Conservation (phyloP, 805 yeast genomes). For the Sungouiozyma intestinalis region DNA sequence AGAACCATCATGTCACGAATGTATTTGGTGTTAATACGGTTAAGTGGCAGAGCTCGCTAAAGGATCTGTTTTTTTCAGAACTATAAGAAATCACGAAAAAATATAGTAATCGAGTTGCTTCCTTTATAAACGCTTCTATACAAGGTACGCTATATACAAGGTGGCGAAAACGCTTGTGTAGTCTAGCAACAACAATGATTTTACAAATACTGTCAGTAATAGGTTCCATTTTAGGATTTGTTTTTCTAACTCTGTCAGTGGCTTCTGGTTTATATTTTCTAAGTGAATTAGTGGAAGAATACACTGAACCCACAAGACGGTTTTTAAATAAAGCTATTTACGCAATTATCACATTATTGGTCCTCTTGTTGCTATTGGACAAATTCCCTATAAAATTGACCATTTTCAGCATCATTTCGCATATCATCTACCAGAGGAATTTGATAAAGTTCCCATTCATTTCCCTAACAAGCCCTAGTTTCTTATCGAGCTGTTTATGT, state of each 20-base stretch:
- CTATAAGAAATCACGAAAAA: too few relatives aligned
- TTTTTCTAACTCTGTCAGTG: slow-evolving; percentile 51
- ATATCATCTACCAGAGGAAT: slow-evolving; percentile 66
- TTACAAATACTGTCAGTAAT: slow-evolving; percentile 46
- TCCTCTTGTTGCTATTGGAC: slow-evolving; percentile 60
- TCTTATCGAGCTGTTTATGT: slow-evolving; percentile 57
- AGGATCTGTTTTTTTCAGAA: too few relatives aligned
- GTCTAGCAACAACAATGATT: slow-evolving; percentile 34
- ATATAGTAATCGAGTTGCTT: too few relatives aligned
- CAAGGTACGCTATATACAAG: not conserved
- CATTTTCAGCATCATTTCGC: slow-evolving; percentile 57
- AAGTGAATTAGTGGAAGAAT: slow-evolving; percentile 89
- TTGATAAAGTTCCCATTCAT: slow-evolving; percentile 77
- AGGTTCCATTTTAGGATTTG: slow-evolving; percentile 54
- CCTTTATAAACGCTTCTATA: not conserved
- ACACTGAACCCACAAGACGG: slow-evolving; percentile 73
- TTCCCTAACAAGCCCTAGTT: slow-evolving; percentile 57
- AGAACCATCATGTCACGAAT: too few relatives aligned
- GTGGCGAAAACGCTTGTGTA: not conserved
- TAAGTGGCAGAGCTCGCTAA: too few relatives aligned
- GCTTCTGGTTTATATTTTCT: slow-evolving; percentile 89
- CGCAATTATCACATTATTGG: slow-evolving; percentile 42
- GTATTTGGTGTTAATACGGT: too few relatives aligned
- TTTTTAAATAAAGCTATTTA: slow-evolving; percentile 55
- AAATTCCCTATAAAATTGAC: slow-evolving; percentile 66